Base-by-base conservation (phyloP, 2,329 filamentous ascomycete species). In the Epichloe amarillans region DNA sequence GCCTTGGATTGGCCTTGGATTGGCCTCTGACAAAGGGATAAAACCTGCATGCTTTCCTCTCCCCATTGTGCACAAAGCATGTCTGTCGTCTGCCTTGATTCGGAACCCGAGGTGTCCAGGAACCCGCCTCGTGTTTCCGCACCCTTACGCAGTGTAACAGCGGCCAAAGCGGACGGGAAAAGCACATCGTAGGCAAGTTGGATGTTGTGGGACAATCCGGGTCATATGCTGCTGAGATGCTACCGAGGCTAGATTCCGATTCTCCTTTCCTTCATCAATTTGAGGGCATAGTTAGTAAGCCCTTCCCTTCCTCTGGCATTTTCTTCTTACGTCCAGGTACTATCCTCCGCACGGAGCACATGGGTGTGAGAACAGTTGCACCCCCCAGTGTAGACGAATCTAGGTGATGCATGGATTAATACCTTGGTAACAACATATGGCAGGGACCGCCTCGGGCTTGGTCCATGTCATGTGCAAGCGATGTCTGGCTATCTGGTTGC, bases 91-190 rank as follows among this genome's bases (percentile, higher is more conserved):
- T 43, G 30, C 30, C 36, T 49, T 39, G 17, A 33, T 46, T 39
- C 49, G 50, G 23, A 40, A 14, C 41, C 26, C 41, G 12, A 36
- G 19, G 11, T 47, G 17, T 52, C 36, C 26, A 2, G 41, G 48
- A 49, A 21, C 26, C 17, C 35, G 26, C 26, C 21, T 30, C 26
- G 39, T 40, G 50, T 36, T 41, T 41, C 19, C 30, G 17, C 47
- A 23, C 17, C 42, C 21, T 26, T 17, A 40, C 21, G 47, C 39
- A n/a, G 50, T 49, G 50, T 42, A 49, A 52, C 46, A 26, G 41
- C 50, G 50, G 33, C 40, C 47, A 47, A 26, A 51, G 40, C 46
- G 36, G 50, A 36, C 46, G 41, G 36, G 35, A n/a, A 17, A 46
- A 15, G 47, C 39, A 21, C 23, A 45, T 26, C 14, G 21, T 21